Percentiles rank a stretch among this genome's conserved stretches.
phyloP scores from a whole-genome alignment of 306 rosid genomes.

The Acacia confusa region DNA sequence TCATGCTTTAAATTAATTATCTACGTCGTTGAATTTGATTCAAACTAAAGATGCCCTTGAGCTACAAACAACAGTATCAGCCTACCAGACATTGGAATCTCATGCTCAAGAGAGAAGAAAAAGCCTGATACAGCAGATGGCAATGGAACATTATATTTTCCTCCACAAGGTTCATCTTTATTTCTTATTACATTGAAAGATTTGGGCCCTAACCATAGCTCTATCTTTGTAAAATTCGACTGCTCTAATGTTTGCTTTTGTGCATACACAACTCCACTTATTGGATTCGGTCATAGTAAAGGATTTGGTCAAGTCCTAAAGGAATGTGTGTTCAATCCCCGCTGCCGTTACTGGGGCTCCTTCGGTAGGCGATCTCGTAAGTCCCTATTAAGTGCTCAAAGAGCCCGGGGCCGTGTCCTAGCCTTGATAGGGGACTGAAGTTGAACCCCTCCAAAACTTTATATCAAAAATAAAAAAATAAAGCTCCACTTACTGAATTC shows the following conservation, averaged over 20 bases:
- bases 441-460: too few relatives aligned
- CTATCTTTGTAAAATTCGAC: neutral
- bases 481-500: too few relatives aligned
- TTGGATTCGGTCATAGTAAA: too few relatives aligned
- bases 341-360: too few relatives aligned
- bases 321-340: too few relatives aligned
- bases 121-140: neutral
- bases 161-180: neutral
- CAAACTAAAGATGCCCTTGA: conserved; percentile 32
- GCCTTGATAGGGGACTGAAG: too few relatives aligned
- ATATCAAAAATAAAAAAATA: too few relatives aligned
- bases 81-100: neutral
- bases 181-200: neutral
- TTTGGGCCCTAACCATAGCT: neutral
- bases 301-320: too few relatives aligned
- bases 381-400: too few relatives aligned
- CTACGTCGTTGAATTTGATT: conserved; percentile 29
- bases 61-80: neutral
- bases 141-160: neutral
- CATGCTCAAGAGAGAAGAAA: neutral
- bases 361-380: too few relatives aligned
- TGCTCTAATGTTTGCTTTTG: neutral
- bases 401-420: too few relatives aligned
- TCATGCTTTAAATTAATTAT: conserved; percentile 12
- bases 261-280: neutral